Conservation (phyloP, 2,329 filamentous ascomycete genomes). For the Cladosporium sp. region DNA sequence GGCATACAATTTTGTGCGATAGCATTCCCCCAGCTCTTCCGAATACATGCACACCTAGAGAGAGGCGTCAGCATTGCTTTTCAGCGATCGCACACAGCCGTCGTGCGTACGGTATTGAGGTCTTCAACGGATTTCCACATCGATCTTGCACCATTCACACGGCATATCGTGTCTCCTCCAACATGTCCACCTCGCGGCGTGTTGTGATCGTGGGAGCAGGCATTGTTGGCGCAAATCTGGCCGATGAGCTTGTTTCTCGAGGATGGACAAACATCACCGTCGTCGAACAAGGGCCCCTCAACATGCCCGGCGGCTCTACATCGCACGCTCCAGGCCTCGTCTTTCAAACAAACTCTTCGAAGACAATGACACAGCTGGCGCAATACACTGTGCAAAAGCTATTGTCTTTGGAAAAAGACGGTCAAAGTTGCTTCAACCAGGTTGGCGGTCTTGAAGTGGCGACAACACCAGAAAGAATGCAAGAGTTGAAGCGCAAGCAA, state of each 20-base stretch:
- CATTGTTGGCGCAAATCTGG: conserved; percentile 58
- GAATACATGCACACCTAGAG: too few species aligned
- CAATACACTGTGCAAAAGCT: conserved; percentile 58
- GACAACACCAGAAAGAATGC: conserved; percentile 51
- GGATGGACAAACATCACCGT: conserved; percentile 61
- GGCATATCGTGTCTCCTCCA: neutral
- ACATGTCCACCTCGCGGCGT: conserved; percentile 4
- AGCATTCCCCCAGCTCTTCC: too few species aligned
- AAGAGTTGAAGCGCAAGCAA: conserved; percentile 57
- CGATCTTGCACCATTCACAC: neutral
- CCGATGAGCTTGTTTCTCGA: conserved; percentile 56
- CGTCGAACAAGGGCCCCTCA: conserved; percentile 56
- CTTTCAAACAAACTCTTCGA: conserved; percentile 56
- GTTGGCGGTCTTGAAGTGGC: conserved; percentile 58
- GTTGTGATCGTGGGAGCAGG: conserved; percentile 59
- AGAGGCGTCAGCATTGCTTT: too few species aligned
- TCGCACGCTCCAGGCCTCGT: conserved; percentile 60
- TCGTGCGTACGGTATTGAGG: too few species aligned
- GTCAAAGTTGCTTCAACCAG: conserved; percentile 54
- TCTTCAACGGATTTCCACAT: too few species aligned
- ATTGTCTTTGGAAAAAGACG: conserved; percentile 45
- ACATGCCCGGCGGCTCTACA: conserved; percentile 59
- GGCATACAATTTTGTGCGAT: too few species aligned
- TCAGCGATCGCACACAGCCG: neutral
- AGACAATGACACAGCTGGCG: conserved; percentile 53